Percentiles rank a stretch among this genome's conserved stretches.
Conservation (phyloP, 306 rosid genomes). For the Cucumis melo region DNA sequence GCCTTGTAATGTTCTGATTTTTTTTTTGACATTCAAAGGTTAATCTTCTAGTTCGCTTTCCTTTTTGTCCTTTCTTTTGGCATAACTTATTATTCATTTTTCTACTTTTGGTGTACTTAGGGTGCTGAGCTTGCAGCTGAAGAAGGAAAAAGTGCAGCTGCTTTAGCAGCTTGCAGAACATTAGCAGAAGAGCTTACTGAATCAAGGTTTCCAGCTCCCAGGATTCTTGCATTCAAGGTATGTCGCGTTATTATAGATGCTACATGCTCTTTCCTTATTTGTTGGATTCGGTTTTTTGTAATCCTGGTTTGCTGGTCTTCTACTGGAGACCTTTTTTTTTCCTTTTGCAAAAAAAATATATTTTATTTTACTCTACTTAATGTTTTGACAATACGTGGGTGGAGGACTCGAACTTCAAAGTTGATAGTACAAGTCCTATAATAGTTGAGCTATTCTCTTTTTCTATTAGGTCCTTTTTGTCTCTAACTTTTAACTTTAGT, state of each 20-base stretch:
- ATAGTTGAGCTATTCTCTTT: too few relatives aligned
- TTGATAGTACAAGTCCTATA: too few relatives aligned
- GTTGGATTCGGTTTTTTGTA: neutral
- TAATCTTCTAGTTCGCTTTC: neutral
- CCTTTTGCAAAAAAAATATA: too few relatives aligned
- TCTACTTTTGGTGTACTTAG: conserved; percentile 32
- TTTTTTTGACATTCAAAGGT: neutral
- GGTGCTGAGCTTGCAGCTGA: conserved; percentile 90
- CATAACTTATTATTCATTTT: neutral
- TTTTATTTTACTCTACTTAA: too few relatives aligned
- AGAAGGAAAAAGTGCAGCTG: conserved; percentile 89
- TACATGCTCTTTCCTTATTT: neutral
- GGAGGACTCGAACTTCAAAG: too few relatives aligned
- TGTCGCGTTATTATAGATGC: neutral
- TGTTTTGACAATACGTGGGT: too few relatives aligned
- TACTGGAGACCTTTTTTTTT: neutral
- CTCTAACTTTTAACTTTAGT: too few relatives aligned
- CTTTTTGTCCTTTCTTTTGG: neutral
- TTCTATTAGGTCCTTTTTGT: too few relatives aligned
- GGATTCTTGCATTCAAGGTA: conserved; percentile 93
- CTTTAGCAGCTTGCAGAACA: conserved; percentile 94
- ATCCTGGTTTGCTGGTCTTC: neutral
- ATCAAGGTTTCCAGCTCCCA: conserved; percentile 90
- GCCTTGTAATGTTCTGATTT: neutral
- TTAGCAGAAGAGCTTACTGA: conserved; percentile 93